Percentiles rank a stretch among this genome's conserved stretches.
Conservation (phyloP, 2,329 filamentous ascomycete genomes). For the Aureobasidium lini region DNA sequence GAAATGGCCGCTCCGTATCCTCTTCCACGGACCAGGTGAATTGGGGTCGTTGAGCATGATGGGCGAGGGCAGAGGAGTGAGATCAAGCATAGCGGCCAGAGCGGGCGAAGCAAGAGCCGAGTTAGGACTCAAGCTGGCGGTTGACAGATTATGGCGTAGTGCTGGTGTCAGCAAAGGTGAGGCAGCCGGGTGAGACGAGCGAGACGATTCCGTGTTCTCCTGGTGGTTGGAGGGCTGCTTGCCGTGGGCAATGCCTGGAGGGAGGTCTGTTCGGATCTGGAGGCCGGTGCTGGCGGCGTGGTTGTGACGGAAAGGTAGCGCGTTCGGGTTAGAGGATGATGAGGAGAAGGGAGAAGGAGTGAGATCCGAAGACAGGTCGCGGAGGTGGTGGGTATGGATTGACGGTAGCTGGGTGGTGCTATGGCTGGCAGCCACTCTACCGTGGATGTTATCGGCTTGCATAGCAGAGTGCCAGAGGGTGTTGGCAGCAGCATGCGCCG, state of each 20-base stretch:
- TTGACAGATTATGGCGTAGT: constrained; percentile 8
- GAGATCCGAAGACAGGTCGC: background rate
- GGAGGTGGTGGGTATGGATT: constrained; percentile 2
- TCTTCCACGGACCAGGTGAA: constrained; percentile 34
- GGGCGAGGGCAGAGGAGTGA: constrained; percentile 47
- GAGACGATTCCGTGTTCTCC: background rate
- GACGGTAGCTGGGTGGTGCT: background rate
- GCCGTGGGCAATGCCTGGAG: background rate
- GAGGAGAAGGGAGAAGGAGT: background rate
- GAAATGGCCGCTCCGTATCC: constrained; percentile 28
- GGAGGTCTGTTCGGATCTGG: constrained; percentile 9
- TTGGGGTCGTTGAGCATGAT: constrained; percentile 32
- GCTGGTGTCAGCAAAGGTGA: constrained; percentile 7
- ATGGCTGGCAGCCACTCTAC: background rate
- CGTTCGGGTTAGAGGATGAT: background rate
- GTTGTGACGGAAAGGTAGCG: constrained; percentile 3
- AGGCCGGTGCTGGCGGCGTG: constrained; percentile 5
- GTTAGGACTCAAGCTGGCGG: constrained; percentile 22
- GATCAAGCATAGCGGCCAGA: constrained; percentile 40
- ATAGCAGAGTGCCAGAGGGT: background rate
- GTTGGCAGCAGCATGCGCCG: background rate
- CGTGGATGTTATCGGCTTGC: background rate
- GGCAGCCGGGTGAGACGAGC: background rate
- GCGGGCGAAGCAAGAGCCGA: constrained; percentile 41
- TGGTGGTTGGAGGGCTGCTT: background rate